Evolutionary conservation across 1,284 basidiomycete species (phyloP).

Genomic region (Fereydounia khargensis): DNA sequence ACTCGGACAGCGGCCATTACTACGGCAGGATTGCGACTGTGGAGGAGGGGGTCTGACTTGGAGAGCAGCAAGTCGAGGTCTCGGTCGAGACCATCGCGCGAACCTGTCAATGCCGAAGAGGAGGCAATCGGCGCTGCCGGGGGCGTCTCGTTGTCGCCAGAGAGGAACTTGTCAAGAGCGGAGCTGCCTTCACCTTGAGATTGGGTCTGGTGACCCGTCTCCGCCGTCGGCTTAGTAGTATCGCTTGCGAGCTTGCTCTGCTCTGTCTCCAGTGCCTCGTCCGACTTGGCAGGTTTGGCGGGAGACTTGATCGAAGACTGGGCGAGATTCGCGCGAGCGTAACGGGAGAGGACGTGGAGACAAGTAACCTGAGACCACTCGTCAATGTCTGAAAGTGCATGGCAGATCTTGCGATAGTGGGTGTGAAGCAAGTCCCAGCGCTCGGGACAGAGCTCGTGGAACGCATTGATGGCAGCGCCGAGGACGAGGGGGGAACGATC

Average conservation of each 20-base stretch:
- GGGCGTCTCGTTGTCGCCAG: neutral
- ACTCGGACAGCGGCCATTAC: slow-evolving; percentile 31
- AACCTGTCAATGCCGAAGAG: neutral
- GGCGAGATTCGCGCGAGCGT: slow-evolving; percentile 65
- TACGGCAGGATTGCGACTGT: slow-evolving; percentile 42
- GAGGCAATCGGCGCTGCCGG: neutral
- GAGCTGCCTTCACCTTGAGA: too few species aligned
- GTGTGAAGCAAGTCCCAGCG: slow-evolving; percentile 74
- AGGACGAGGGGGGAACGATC: slow-evolving; percentile 85
- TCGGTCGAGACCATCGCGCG: slow-evolving; percentile 19
- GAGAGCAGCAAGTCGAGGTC: slow-evolving; percentile 45
- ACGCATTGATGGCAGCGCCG: slow-evolving; percentile 80
- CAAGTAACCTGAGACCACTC: slow-evolving; percentile 91
- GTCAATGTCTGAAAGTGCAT: slow-evolving; percentile 81
- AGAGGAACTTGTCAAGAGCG: neutral
- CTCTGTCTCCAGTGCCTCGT: too few species aligned
- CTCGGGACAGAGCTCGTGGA: slow-evolving; percentile 57
- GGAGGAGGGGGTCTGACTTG: slow-evolving; percentile 30
- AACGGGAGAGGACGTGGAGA: slow-evolving; percentile 75
- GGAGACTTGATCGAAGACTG: slow-evolving; percentile 3
- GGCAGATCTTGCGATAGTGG: slow-evolving; percentile 82
- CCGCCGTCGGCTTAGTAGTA: too few species aligned
- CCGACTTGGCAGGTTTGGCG: too few species aligned
- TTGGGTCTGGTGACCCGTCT: too few species aligned
- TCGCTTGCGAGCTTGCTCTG: too few species aligned